phyloP scores from a whole-genome alignment of 345 rosid species.

The Physaria fendleri region DNA sequence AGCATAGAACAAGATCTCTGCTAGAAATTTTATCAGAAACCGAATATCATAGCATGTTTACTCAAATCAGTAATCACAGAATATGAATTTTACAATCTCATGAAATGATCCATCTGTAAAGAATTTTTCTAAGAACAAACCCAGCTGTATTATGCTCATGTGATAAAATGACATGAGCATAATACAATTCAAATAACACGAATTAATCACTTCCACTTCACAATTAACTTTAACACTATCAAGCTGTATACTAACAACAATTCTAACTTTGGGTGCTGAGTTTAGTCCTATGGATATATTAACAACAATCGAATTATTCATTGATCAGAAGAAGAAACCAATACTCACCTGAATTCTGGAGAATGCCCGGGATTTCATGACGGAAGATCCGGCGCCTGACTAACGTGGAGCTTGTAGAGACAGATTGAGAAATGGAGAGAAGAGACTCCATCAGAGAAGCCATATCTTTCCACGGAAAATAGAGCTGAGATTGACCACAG shows the following conservation, averaged over 20 bases:
- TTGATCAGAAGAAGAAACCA: too few relatives aligned
- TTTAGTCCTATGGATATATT: not conserved
- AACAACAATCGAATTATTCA: not conserved
- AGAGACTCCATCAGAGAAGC: slow-evolving; percentile 51
- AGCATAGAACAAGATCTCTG: not conserved
- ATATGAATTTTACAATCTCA: not conserved
- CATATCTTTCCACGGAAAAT: slow-evolving; percentile 35
- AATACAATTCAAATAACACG: not conserved
- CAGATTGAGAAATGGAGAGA: slow-evolving; percentile 44
- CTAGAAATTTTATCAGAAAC: too few relatives aligned
- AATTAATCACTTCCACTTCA: not conserved
- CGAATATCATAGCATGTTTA: not conserved
- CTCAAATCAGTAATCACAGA: not conserved
- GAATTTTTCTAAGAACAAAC: not conserved
- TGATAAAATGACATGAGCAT: not conserved
- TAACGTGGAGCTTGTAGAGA: slow-evolving; percentile 63
- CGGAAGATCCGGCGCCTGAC: slow-evolving; percentile 63
- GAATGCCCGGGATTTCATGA: slow-evolving; percentile 47
- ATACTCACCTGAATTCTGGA: slow-evolving; percentile 40
- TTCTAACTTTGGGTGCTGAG: not conserved
- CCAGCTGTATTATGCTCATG: too few relatives aligned
- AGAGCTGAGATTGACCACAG: slow-evolving; percentile 1
- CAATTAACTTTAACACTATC: too few relatives aligned
- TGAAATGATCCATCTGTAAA: not conserved
- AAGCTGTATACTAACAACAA: too few relatives aligned